Evolutionary conservation across 1,284 basidiomycete genomes (phyloP), one percentile per base, ranked within the genome.

Genomic region (Cutaneotrichosporon sp.): DNA sequence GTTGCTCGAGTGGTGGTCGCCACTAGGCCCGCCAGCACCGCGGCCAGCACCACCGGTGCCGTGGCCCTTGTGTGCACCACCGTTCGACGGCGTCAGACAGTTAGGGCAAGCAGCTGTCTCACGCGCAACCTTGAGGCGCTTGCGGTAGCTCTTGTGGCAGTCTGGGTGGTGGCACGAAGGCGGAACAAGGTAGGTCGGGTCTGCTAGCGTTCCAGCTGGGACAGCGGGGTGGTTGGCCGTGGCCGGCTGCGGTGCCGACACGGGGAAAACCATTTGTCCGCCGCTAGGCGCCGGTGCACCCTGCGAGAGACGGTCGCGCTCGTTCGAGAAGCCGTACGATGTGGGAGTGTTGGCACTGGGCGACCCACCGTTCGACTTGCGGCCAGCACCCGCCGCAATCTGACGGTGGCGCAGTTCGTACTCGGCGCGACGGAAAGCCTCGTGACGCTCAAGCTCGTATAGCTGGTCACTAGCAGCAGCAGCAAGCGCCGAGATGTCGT

Each of bases 381-480:
- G 69, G 30, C 65, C 72, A 66, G 83, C 72, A 50, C 82, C 72
- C n/a, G 75, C 72, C 46, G 70, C 70, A 62, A 82, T 81, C 67
- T 83, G 81, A 30, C 81, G 74, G 71, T 90, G 90, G 11, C 87
- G 85, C 16, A 89, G 85, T 74, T 93, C 91, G 79, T 90, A 95
- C 74, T 92, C 90, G 8, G 90, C 91, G 46, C 92, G 84, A 30
- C 92, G 85, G 52, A 88, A 79, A 1, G 91, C 90, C 76, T 95
- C 92, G 69, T 88, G 85, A 46, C 88, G 87, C 78, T 95, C 92
- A n/a, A 95, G 85, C 69, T 88, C 87, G 73, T 89, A 89, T 0
- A 95, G 85, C 78, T 94, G 90, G 63, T 91, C 90, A 78, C 92
- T 89, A 2, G 92, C 91, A 46, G 91, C 85, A 22, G 85, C 87